Evolutionary conservation across 345 rosid genomes (phyloP).

Genomic region (Eucalyptus regnans): DNA sequence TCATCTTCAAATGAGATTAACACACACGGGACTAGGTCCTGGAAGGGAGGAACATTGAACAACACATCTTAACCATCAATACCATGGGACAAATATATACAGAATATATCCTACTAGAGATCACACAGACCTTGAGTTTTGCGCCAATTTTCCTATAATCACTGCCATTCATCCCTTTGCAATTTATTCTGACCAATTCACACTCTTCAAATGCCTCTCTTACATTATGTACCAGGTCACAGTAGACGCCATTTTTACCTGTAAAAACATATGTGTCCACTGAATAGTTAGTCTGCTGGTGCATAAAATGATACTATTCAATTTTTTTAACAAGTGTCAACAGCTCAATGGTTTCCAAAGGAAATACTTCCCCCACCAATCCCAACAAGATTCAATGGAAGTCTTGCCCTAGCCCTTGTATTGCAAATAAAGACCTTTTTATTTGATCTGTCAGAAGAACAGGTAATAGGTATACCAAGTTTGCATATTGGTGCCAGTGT

Average conservation of each 20-base stretch:
- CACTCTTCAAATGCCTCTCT: conserved; percentile 92
- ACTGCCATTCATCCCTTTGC: conserved; percentile 70
- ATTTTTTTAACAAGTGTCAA: not conserved
- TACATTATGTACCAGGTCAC: conserved; percentile 50
- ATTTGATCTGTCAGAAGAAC: not conserved
- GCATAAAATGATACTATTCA: not conserved
- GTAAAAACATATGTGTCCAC: not conserved
- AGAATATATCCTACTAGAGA: not conserved
- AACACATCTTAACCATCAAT: not conserved
- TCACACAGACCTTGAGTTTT: conserved; percentile 61
- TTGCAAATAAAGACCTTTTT: not conserved
- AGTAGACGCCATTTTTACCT: conserved; percentile 86
- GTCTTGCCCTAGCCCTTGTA: not conserved
- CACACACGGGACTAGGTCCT: conserved; percentile 89
- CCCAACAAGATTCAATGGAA: not conserved
- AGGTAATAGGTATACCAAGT: conserved; percentile 35
- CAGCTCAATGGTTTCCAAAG: not conserved
- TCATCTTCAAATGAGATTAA: conserved; percentile 71
- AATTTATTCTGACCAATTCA: conserved; percentile 70
- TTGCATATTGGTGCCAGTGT: conserved; percentile 64
- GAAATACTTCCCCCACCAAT: not conserved
- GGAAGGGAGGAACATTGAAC: not conserved
- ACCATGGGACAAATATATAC: not conserved
- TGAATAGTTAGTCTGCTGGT: not conserved
- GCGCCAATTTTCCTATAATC: conserved; percentile 84